Base-by-base conservation (phyloP, 257 asterid species). In the Solanum rostratum region DNA sequence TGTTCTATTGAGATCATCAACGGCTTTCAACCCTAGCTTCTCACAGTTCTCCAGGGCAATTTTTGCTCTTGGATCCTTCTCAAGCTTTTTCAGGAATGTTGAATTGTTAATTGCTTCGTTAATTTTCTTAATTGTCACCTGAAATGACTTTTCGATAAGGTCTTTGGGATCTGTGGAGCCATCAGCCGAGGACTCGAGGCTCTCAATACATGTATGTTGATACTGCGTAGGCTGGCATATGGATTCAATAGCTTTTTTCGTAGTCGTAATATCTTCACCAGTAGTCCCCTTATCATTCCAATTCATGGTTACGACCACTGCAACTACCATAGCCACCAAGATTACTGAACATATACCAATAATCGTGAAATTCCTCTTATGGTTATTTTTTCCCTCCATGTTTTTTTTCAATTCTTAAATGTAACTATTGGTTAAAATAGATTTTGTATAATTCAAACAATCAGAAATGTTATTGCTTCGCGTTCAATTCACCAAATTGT, bases 161-260 rank as follows among this genome's bases (percentile, higher is more conserved):
- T 93, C 91, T 60, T 91, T 93, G 1, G 98, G 97, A 86, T 95
- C 93, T 80, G 89, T 85, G 65, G 92, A 81, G 87, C 87, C 84
- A 14, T 68, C 86, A 1, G 88, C 92, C 0, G 92, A 63, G 22
- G 89, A 37, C 7, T 85, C 85, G 12, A 96, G 90, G 83, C 92
- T 92, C 5, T 86, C 84, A 6, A 90, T 66, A 10, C 99, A 97
- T 0, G 97, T 79, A 0, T 88, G 60, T 24, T 93, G 89, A 84
- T 97, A 95, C 45, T 90, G 96, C 0, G 99, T 97, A 0, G 93
- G 88, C 6, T 89, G 90, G 84, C 98, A 97, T 2, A 97, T 80
- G 83, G 88, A 86, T 11, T 92, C 33, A 27, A 95, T 86, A 3
- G 99, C 94, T 87, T 94, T 94, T 13, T 80, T 86, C 62, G 92